These are phyloP conservation scores for Acanthamoeba royreba DNA, from an alignment of 208 protist genomes.

Conservation along the genomic window DNA sequence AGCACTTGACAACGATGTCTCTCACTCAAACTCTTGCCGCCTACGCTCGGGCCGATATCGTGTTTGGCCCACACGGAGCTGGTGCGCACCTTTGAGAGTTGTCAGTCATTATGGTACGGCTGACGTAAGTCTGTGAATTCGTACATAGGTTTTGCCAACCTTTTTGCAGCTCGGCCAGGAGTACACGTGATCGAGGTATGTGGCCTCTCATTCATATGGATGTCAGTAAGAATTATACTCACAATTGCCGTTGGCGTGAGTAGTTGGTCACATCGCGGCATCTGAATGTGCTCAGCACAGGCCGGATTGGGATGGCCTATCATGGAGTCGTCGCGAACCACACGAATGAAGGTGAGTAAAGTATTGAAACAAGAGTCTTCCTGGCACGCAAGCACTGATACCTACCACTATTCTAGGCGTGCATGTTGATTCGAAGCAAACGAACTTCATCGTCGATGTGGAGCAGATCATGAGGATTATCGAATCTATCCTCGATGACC, in stretches of 20 bases:
- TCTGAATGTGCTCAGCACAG: background rate
- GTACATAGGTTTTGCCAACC: background rate
- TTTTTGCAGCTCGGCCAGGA: background rate
- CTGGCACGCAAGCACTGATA: background rate
- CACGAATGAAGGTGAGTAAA: background rate
- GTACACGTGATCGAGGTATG: background rate
- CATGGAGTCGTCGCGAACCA: background rate
- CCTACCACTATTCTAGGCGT: background rate
- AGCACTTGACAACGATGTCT: background rate
- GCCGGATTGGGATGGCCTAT: background rate
- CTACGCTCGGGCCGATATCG: background rate
- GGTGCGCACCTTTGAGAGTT: background rate
- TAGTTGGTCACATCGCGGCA: background rate
- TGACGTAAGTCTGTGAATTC: background rate
- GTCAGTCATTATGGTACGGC: background rate
- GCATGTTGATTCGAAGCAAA: background rate
- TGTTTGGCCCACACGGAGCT: background rate
- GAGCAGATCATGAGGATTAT: background rate
- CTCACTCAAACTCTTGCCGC: background rate
- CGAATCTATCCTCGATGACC: background rate
- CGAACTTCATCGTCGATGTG: background rate
- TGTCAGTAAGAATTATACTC: background rate
- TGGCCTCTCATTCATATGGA: background rate
- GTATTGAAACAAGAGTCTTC: background rate
- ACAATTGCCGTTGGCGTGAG: background rate